A percentile compares a stretch with the other conserved stretches of the same genome.
Conservation (phyloP, 768 basidiomycete species). For the Mycena indigotica region DNA sequence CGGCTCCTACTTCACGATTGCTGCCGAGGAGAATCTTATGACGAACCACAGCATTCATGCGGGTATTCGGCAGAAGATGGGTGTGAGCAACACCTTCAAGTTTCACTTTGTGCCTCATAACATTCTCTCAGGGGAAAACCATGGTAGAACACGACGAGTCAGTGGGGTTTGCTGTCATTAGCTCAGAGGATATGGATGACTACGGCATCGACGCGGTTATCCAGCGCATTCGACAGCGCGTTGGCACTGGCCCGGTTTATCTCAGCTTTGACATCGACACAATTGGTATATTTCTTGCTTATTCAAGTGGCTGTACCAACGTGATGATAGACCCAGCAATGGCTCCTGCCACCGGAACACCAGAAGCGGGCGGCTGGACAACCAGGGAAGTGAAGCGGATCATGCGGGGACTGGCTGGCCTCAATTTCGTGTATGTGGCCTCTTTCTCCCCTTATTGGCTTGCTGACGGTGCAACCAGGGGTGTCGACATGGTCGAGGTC, state of each 20-base stretch:
- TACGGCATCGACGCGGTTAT: slow-evolving; percentile 57
- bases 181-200: slow-evolving; percentile 66
- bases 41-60: slow-evolving; percentile 66
- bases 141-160: slow-evolving; percentile 54
- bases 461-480: slow-evolving; percentile 38
- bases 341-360: slow-evolving; percentile 48
- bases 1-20: slow-evolving; percentile 66
- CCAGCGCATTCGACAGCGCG: slow-evolving; percentile 54
- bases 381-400: slow-evolving; percentile 65
- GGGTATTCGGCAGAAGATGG: slow-evolving; percentile 63
- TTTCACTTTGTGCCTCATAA: background rate
- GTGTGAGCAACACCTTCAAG: slow-evolving; percentile 34
- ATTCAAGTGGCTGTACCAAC: background rate
- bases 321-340: slow-evolving; percentile 68
- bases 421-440: slow-evolving; percentile 59
- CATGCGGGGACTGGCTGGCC: slow-evolving; percentile 58
- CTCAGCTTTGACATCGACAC: slow-evolving; percentile 67
- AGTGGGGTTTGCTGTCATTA: slow-evolving; percentile 62
- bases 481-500: slow-evolving; percentile 52
- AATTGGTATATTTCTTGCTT: slow-evolving; percentile 41
- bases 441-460: background rate
- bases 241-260: slow-evolving; percentile 63
- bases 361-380: slow-evolving; percentile 62
- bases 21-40: slow-evolving; percentile 58
- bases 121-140: slow-evolving; percentile 35